Evolutionary conservation across 306 rosid species (phyloP).

Genomic region (Corylus americana): DNA sequence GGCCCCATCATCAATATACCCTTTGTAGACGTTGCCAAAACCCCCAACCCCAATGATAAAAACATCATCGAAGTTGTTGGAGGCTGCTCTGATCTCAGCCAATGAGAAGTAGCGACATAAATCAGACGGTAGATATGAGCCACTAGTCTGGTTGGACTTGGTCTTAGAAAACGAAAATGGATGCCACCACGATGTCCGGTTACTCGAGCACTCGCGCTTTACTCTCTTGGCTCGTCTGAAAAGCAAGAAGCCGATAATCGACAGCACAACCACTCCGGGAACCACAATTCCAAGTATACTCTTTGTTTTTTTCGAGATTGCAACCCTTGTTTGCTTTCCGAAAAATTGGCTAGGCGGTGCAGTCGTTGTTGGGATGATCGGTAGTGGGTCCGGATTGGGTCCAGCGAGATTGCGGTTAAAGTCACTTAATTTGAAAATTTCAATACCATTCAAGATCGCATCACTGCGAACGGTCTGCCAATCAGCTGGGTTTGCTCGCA

Average conservation of each 20-base stretch:
- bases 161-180: neutral
- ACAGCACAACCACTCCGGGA: neutral
- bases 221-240: conserved; percentile 9
- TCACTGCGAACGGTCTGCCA: neutral
- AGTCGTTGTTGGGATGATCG: neutral
- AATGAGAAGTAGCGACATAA: conserved; percentile 37
- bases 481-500: neutral
- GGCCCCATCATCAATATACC: no score
- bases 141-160: neutral
- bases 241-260: conserved; percentile 20
- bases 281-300: neutral
- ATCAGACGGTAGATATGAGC: conserved; percentile 24
- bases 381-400: neutral
- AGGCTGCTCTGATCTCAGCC: neutral
- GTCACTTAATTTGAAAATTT: conserved; percentile 34
- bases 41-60: no score
- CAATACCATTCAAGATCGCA: conserved; percentile 39
- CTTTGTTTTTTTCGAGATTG: no score
- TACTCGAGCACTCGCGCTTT: neutral
- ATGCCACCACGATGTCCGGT: neutral
- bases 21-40: no score
- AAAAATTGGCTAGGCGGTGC: neutral
- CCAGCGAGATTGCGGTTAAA: neutral
- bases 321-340: neutral
- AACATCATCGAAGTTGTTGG: no score